Evolutionary conservation across 805 yeast species (phyloP), one percentile per base, ranked within the genome.

Genomic region (Sugiyamaella floridensis): DNA sequence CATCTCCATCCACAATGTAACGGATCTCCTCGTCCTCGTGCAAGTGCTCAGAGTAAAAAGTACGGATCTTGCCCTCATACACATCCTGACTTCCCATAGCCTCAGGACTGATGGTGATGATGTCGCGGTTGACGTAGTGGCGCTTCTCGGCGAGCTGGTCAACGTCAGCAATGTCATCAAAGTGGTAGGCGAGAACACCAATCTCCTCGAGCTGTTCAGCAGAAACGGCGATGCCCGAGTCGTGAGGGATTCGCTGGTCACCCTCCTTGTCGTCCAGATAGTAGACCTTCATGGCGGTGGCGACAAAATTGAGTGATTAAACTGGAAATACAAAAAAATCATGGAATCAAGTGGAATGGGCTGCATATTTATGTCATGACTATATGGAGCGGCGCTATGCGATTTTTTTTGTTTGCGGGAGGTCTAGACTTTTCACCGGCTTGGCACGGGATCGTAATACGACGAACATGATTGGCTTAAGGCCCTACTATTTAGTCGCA

Each of bases 1-100:
- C 98, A 52, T 82, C 85, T 10, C 99, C 99, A 26, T 85, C 96
- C 16, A 85, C 64, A 50, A 89, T 81, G 70, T 89, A 92, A 59
- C 99, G 75, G 65, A 92, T 92, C 72, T 92, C 99, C 70, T 92
- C 99, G 66, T 92, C 99, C 66, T 92, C 98, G 66, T 92, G 99
- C 50, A 89, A 75, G 68, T 92, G 99, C 64, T 92, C 97, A 46
- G 77, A 73, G 71, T 82, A 87, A 68, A 90, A 89, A 43, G 71
- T 76, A 57, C 78, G 74, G 67, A 92, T 74, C 67, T 89, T 88
- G 48, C 72, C 74, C 58, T 80, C 75, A 62, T 86, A 79, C 0
- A 79, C 83, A 50, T 80, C 83, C 40, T 82, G 82, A 19, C 83
- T 81, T 0, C 81, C 79, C 64, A 89, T 81, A 0, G 85, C 74